Evolutionary conservation across 1,284 basidiomycete species (phyloP), one percentile per base, ranked within the genome.

Genomic region (Apiotrichum siamense): DNA sequence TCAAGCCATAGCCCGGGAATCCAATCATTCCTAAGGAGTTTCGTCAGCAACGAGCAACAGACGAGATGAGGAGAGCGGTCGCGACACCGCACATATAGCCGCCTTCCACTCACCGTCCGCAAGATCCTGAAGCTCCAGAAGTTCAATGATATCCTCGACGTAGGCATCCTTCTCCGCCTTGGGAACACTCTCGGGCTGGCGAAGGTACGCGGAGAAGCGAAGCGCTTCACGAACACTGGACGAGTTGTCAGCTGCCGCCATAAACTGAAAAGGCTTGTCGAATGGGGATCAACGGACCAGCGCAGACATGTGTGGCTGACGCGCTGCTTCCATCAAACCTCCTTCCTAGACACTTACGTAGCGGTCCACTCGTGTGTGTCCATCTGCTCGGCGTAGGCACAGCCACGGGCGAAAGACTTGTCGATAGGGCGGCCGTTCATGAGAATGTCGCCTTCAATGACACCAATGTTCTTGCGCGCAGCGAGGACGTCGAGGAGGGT

Each of bases 281-380:
- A n/a, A n/a, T n/a, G n/a, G n/a, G n/a, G n/a, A n/a, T n/a, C n/a
- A n/a, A n/a, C n/a, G n/a, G n/a, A n/a, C n/a, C n/a, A n/a, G n/a
- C n/a, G n/a, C n/a, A 31, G 29, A 31, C 15, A 31, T 9, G 9
- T 9, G 29, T 31, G 29, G 15, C 29, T 9, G 29, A 31, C 29
- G 29, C 26, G n/a, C n/a, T n/a, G n/a, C n/a, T n/a, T n/a, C n/a
- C n/a, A n/a, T n/a, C n/a, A n/a, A n/a, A n/a, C n/a, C n/a, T n/a
- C n/a, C n/a, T n/a, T n/a, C n/a, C 29, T 9, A 31, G 9, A 31
- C 29, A 31, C 29, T 31, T 15, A 31, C 29, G 79, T 81, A 6
- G 88, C 82, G 12, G 86, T 89, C 55, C 82, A 85, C 71, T 90
- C 87, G 69, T 93, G 90, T 2, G 86, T 83, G 63, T 93, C 89